These are phyloP conservation scores for Lepidium didymum DNA, from an alignment of 345 rosid genomes.

Conservation along the genomic window DNA sequence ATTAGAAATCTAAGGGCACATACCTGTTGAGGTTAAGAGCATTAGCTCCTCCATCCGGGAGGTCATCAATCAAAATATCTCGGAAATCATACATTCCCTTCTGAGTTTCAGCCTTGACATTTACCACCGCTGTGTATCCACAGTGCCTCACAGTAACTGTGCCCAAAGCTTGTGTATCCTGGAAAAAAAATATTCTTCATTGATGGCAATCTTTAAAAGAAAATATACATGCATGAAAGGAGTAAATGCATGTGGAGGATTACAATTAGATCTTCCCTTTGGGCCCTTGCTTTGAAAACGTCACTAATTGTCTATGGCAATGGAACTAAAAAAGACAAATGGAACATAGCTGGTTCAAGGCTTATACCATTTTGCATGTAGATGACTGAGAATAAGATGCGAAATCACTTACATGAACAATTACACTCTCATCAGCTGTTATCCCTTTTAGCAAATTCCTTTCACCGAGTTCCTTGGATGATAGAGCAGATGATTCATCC, in stretches of 20 bases:
- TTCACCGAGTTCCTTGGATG: conserved; percentile 46
- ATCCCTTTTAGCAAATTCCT: conserved; percentile 85
- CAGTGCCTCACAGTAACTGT: conserved; percentile 69
- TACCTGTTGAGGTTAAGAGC: conserved; percentile 82
- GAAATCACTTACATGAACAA: conserved; percentile 69
- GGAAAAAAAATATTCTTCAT: background rate
- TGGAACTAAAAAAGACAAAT: background rate
- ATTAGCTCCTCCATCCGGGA: conserved; percentile 89
- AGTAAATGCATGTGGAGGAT: background rate
- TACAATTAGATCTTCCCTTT: background rate
- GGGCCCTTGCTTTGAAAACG: background rate
- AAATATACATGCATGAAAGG: background rate
- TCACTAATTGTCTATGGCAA: background rate
- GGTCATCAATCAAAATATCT: conserved; percentile 73
- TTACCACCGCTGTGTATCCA: conserved; percentile 71
- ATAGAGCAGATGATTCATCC: conserved; percentile 41
- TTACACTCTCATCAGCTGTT: conserved; percentile 88
- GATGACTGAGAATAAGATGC: background rate
- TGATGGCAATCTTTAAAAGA: background rate
- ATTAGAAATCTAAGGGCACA: background rate
- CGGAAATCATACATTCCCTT: conserved; percentile 35
- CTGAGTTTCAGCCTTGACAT: conserved; percentile 51
- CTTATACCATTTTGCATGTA: background rate
- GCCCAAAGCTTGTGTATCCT: conserved; percentile 83
- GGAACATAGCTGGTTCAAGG: background rate